Evolutionary conservation across 768 basidiomycete species (phyloP).

Genomic region (Leccinellum rugosiceps): DNA sequence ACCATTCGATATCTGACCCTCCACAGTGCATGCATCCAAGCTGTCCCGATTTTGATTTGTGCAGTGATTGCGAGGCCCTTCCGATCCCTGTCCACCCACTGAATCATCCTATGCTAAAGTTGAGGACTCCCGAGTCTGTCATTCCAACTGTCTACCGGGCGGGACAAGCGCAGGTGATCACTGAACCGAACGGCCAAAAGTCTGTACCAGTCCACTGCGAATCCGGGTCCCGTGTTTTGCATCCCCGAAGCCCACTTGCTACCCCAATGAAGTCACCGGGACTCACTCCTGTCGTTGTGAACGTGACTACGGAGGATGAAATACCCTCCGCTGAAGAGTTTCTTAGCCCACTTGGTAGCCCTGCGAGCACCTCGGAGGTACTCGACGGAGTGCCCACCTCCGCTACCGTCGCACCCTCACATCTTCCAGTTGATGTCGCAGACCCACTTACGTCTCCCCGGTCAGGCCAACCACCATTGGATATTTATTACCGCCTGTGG

Average conservation of each 20-base stretch:
- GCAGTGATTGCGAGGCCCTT: conserved; percentile 71
- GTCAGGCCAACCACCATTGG: conserved; percentile 7
- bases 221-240: neutral
- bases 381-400: neutral
- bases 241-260: neutral
- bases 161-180: conserved; percentile 13
- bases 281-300: neutral
- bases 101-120: conserved; percentile 73
- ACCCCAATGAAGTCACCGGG: neutral
- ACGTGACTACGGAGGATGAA: conserved; percentile 1
- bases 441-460: conserved; percentile 7
- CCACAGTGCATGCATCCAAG: conserved; percentile 73
- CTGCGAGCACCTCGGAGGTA: conserved; percentile 3
- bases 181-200: neutral
- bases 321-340: conserved; percentile 17
- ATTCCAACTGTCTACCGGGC: conserved; percentile 42
- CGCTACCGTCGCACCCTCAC: neutral
- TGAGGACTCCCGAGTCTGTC: conserved; percentile 50
- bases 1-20: conserved; percentile 1
- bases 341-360: conserved; percentile 23
- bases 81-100: conserved; percentile 74
- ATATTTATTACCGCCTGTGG: conserved; percentile 31
- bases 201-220: neutral
- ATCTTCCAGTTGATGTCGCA: conserved; percentile 8
- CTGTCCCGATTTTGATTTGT: conserved; percentile 82